Percentiles rank a stretch among this genome's conserved stretches.
Evolutionary conservation across 2,329 filamentous ascomycete species (phyloP).

Genomic region (Claviceps sorghi): DNA sequence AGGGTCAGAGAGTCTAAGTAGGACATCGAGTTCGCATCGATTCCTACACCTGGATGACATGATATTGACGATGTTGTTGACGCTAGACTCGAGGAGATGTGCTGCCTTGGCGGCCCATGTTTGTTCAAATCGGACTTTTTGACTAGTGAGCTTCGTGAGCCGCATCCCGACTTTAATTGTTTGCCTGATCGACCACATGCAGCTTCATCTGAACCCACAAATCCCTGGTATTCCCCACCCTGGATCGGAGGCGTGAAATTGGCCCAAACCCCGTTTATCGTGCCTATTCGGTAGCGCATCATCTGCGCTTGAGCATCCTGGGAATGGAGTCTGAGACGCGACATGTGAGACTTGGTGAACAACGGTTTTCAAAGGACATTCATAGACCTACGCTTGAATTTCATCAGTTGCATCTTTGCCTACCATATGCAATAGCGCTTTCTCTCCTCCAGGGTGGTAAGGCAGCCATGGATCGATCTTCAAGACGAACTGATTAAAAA

Average conservation of each 20-base stretch:
- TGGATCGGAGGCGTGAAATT: constrained; percentile 90
- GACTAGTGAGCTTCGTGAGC: constrained; percentile 37
- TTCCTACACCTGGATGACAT: constrained; percentile 43
- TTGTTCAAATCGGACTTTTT: constrained; percentile 32
- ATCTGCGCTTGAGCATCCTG: constrained; percentile 60
- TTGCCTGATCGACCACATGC: constrained; percentile 5
- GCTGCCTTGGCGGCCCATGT: constrained; percentile 17
- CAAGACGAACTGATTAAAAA: constrained; percentile 66
- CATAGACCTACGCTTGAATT: constrained; percentile 57
- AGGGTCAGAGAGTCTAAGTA: constrained; percentile 57
- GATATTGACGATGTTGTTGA: background rate
- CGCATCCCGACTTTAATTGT: constrained; percentile 19
- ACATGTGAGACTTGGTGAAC: background rate
- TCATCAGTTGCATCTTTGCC: constrained; percentile 90
- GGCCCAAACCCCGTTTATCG: constrained; percentile 64
- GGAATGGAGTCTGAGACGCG: constrained; percentile 57
- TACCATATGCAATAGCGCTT: constrained; percentile 84
- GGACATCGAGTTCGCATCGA: constrained; percentile 23
- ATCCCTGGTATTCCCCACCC: constrained; percentile 58
- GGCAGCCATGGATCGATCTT: constrained; percentile 80
- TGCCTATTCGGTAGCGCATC: constrained; percentile 70
- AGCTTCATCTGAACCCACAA: constrained; percentile 20
- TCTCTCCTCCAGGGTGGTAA: constrained; percentile 85
- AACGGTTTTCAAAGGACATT: constrained; percentile 9
- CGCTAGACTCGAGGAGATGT: background rate